Conservation (phyloP, 2,329 filamentous ascomycete genomes). For the Hirsutella thompsonii region DNA sequence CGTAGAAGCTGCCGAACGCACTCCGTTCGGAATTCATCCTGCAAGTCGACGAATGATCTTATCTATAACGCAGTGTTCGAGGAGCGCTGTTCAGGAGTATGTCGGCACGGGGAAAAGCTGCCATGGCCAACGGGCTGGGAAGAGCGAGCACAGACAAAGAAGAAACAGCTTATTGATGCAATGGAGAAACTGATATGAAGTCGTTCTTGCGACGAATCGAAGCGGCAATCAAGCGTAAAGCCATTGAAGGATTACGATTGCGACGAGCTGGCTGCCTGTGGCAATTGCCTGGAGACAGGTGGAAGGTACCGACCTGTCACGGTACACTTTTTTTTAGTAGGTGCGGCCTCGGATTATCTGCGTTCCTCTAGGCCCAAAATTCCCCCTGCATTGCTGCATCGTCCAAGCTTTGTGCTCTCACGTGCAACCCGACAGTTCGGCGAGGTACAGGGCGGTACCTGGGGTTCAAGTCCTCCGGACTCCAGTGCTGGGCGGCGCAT, state of each 20-base stretch:
- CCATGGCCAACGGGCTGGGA: slow-evolving; percentile 8
- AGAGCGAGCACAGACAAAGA: background rate
- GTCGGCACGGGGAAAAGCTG: slow-evolving; percentile 5
- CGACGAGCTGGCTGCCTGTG: background rate
- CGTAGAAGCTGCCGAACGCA: slow-evolving; percentile 20
- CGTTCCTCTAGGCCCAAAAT: background rate
- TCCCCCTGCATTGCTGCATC: too few species aligned
- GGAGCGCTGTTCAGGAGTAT: slow-evolving; percentile 2
- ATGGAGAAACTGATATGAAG: too few species aligned
- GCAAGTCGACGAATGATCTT: slow-evolving; percentile 8
- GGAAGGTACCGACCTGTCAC: too few species aligned
- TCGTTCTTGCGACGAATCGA: too few species aligned
- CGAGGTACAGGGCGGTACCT: too few species aligned
- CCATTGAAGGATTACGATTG: background rate
- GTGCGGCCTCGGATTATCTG: slow-evolving; percentile 1
- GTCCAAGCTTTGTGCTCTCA: background rate
- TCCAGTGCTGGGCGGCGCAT: too few species aligned
- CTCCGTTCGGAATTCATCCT: slow-evolving; percentile 21
- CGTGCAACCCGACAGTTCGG: background rate
- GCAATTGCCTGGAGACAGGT: background rate
- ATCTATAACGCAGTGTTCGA: slow-evolving; percentile 5
- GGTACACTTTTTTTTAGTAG: too few species aligned
- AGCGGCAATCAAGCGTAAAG: too few species aligned
- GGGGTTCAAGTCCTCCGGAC: too few species aligned
- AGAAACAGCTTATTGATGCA: background rate